A percentile compares a stretch with the other conserved stretches of the same genome.
Evolutionary conservation across 768 basidiomycete species (phyloP).

Genomic region (Gelatoporia subvermispora): DNA sequence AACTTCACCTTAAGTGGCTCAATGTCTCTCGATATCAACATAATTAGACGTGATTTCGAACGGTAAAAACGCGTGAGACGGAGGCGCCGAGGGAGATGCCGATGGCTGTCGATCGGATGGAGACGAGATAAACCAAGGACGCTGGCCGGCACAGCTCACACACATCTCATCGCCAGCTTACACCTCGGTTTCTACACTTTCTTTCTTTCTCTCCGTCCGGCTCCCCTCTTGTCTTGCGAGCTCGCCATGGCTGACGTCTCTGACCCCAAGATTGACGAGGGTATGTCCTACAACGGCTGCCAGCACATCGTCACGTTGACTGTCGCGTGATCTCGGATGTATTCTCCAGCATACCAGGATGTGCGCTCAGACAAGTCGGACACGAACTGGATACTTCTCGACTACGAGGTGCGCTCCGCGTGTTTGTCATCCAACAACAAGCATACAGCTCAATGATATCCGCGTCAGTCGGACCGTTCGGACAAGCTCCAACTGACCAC

Average conservation of each 20-base stretch:
- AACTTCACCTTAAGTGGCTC: too few relatives aligned
- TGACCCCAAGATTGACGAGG: constrained; percentile 68
- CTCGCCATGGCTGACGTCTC: constrained; percentile 71
- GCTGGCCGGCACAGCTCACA: too few relatives aligned
- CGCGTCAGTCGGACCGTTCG: constrained; percentile 59
- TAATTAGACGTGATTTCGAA: too few relatives aligned
- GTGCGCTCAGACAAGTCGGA: constrained; percentile 82
- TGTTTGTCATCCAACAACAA: too few relatives aligned
- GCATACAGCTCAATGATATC: not conserved
- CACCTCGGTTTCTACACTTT: not conserved
- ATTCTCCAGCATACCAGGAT: constrained; percentile 70
- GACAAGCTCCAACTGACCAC: constrained; percentile 76
- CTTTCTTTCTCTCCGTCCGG: not conserved
- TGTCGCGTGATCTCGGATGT: constrained; percentile 11
- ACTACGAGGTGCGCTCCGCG: constrained; percentile 63
- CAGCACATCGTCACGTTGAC: constrained; percentile 18
- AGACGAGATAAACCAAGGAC: too few relatives aligned
- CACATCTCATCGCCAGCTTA: not conserved
- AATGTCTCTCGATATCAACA: too few relatives aligned
- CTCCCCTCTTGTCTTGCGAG: not conserved
- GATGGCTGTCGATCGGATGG: too few relatives aligned
- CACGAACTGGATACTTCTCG: constrained; percentile 85
- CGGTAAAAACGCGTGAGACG: too few relatives aligned
- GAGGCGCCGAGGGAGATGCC: too few relatives aligned
- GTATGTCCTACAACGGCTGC: constrained; percentile 34